Evolutionary conservation across 805 yeast genomes (phyloP).

Genomic region (Suhomyces pyralidae): DNA sequence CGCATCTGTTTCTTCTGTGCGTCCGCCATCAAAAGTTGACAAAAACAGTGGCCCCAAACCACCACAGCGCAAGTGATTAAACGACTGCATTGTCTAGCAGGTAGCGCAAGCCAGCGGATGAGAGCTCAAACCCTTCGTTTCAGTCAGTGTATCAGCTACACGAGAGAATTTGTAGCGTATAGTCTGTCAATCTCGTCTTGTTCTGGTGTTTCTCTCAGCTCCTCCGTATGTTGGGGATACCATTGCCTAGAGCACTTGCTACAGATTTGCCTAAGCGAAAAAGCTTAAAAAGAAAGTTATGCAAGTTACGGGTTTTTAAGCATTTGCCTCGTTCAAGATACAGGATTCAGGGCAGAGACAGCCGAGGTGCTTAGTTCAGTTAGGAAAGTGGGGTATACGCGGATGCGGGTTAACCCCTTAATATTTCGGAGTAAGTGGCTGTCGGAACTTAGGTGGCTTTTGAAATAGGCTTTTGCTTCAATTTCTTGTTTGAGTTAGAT

Average conservation of each 20-base stretch:
- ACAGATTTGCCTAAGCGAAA: not conserved
- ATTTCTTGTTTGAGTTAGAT: not conserved
- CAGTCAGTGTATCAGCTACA: not conserved
- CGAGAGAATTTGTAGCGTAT: no score
- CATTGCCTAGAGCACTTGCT: not conserved
- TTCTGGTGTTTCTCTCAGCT: not conserved
- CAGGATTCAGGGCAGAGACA: not conserved
- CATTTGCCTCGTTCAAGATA: not conserved
- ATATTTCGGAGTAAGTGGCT: not conserved
- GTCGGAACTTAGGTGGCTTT: not conserved
- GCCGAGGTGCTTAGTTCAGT: not conserved
- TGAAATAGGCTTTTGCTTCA: not conserved
- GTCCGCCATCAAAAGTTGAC: not conserved
- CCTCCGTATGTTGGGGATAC: not conserved
- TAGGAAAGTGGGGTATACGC: not conserved
- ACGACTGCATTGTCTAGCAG: not conserved
- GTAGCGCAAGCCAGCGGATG: not conserved
- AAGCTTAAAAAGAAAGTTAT: not conserved
- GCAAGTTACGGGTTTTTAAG: not conserved
- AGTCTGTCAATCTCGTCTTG: not conserved
- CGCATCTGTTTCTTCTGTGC: conserved; percentile 1
- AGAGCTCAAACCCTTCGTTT: not conserved
- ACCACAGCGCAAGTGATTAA: not conserved
- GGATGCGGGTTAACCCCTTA: conserved; percentile 1
- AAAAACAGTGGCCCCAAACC: not conserved